Evolutionary conservation across 2,329 filamentous ascomycete species (phyloP).

Genomic region (Alternaria angustiovoidea): DNA sequence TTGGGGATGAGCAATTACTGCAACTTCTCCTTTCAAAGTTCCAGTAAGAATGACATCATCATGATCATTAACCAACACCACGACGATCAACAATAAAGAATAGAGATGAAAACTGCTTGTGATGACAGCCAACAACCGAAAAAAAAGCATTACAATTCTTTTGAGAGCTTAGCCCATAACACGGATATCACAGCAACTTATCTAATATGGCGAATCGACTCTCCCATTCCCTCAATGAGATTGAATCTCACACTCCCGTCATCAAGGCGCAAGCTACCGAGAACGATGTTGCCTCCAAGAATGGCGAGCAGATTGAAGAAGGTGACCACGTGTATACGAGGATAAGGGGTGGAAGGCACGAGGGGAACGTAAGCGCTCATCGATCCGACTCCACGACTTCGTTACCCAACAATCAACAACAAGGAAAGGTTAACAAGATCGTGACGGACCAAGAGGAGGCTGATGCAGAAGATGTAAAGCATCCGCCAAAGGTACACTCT

Average conservation of each 20-base stretch:
- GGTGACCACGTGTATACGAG: conserved; percentile 55
- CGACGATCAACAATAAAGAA: not conserved
- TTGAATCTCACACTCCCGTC: conserved; percentile 6
- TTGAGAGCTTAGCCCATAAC: not conserved
- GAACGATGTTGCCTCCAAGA: conserved; percentile 42
- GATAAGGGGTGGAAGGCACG: conserved; percentile 51
- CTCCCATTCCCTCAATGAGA: conserved; percentile 10
- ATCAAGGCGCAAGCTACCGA: conserved; percentile 3
- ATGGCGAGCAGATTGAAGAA: conserved; percentile 50
- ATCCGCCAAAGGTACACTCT: conserved; percentile 53
- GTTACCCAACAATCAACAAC: not conserved
- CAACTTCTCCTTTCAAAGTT: not conserved
- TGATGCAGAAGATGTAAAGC: conserved; percentile 49
- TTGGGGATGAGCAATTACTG: not conserved
- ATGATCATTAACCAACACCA: not conserved
- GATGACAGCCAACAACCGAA: not conserved
- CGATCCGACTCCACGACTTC: not conserved
- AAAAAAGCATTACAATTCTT: not conserved
- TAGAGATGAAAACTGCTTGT: not conserved
- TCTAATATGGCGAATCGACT: conserved; percentile 10
- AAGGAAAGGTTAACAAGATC: conserved; percentile 49
- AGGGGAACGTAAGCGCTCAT: conserved; percentile 43
- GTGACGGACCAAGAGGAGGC: conserved; percentile 49
- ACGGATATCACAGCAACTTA: not conserved
- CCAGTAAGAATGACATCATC: conserved; percentile 11